Conservation (phyloP, 2,329 filamentous ascomycete genomes). For the Cordyceps javanica region DNA sequence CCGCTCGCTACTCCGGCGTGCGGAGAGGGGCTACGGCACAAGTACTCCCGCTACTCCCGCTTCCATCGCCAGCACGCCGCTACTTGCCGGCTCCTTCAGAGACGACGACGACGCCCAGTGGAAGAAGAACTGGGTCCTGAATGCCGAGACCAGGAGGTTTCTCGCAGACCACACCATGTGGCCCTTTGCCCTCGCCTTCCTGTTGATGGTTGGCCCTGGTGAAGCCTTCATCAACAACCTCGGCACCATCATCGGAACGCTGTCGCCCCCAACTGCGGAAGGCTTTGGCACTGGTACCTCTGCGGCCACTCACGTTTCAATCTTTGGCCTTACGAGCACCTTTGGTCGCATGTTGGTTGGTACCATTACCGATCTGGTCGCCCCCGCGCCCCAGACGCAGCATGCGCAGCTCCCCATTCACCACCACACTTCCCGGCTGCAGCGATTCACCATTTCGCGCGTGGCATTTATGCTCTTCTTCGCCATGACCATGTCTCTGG, state of each 20-base stretch:
- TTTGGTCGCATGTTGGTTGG: conserved; percentile 86
- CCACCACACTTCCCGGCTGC: conserved; percentile 23
- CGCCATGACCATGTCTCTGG: conserved; percentile 65
- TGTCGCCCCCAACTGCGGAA: conserved; percentile 55
- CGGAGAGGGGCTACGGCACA: conserved; percentile 57
- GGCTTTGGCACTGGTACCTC: conserved; percentile 44
- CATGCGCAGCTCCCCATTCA: conserved; percentile 43
- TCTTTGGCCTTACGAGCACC: conserved; percentile 85
- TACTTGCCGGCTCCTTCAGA: conserved; percentile 29
- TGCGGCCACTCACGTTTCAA: conserved; percentile 83
- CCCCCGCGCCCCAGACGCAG: conserved; percentile 57
- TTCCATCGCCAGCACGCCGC: conserved; percentile 39
- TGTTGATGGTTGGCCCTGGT: conserved; percentile 89
- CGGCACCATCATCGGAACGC: conserved; percentile 84
- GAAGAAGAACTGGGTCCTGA: conserved; percentile 87
- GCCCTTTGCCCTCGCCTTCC: conserved; percentile 85
- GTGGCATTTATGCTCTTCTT: conserved; percentile 74
- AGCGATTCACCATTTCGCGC: conserved; percentile 62
- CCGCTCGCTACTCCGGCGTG: conserved; percentile 61
- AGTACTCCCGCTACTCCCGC: conserved; percentile 31
- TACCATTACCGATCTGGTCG: conserved; percentile 80
- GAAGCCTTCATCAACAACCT: conserved; percentile 98
- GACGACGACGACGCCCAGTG: conserved; percentile 46
- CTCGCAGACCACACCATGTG: conserved; percentile 90
- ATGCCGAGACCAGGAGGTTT: conserved; percentile 82